These are phyloP conservation scores for Amphirosellinia nigrospora DNA, from an alignment of 495 filamentous ascomycete genomes.

Conservation along the genomic window DNA sequence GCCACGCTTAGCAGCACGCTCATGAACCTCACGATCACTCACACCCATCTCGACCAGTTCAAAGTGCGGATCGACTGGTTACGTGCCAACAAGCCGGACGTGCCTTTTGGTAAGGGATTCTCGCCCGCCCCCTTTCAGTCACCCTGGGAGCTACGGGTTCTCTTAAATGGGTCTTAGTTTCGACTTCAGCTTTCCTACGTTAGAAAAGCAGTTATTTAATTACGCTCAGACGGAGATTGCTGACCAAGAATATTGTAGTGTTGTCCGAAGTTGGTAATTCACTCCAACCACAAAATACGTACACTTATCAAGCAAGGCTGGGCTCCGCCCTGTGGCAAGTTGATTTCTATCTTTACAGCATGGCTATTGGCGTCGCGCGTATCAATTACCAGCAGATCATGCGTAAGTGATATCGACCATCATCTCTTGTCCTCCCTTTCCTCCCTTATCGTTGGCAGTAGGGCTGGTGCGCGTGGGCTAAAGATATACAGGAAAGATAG, in stretches of 20 bases:
- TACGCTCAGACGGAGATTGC: not conserved
- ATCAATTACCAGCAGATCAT: conserved; percentile 44
- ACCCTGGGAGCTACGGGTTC: not conserved
- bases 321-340: conserved; percentile 40
- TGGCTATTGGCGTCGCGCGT: conserved; percentile 35
- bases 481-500: not conserved
- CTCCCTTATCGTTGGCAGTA: not conserved
- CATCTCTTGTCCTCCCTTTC: not conserved
- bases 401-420: conserved; percentile 25
- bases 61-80: conserved; percentile 34
- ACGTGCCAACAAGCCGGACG: conserved; percentile 28
- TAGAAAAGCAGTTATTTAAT: not conserved
- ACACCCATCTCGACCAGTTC: conserved; percentile 33
- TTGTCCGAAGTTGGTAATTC: conserved; percentile 41
- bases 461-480: not conserved
- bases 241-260: conserved; percentile 21
- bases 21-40: conserved; percentile 34
- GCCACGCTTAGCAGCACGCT: conserved; percentile 30
- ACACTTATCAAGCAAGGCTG: conserved; percentile 31
- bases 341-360: conserved; percentile 39
- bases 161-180: not conserved
- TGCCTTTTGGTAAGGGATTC: conserved; percentile 28
- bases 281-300: conserved; percentile 32
- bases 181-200: not conserved
- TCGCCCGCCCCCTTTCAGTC: not conserved